phyloP scores from a whole-genome alignment of 1,139 yeast genomes.

The Tardiomyces digboiensis region DNA sequence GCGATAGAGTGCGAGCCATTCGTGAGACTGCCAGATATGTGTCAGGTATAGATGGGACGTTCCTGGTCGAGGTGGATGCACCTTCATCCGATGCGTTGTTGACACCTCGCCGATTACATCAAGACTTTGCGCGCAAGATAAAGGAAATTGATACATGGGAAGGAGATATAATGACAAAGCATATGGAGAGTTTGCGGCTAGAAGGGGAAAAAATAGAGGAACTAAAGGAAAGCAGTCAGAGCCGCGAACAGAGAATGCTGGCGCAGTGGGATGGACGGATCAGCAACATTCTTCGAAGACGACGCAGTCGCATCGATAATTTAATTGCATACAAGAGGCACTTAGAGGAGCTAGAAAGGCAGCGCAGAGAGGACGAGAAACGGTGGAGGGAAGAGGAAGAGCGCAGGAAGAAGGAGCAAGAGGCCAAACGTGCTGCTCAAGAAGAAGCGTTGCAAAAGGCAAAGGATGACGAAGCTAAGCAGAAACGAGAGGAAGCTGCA shows the following conservation, averaged over 20 bases:
- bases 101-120: not conserved
- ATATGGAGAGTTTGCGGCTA: not conserved
- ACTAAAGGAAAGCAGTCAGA: not conserved
- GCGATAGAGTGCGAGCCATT: not conserved
- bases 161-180: not conserved
- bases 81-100: not conserved
- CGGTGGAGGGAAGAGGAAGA: conserved; percentile 5
- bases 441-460: conserved; percentile 4
- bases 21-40: not conserved
- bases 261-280: not conserved
- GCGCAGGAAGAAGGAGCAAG: conserved; percentile 2
- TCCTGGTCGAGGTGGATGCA: conserved; percentile 1
- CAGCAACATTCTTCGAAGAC: not conserved
- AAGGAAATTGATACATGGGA: not conserved
- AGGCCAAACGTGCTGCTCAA: conserved; percentile 4
- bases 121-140: not conserved
- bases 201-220: not conserved
- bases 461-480: conserved; percentile 1
- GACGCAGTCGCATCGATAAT: not conserved
- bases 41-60: not conserved
- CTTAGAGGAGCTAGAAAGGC: not conserved
- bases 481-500: not conserved
- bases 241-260: not conserved
- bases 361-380: conserved; percentile 4
- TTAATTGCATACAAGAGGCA: not conserved